Evolutionary conservation across 2,329 filamentous ascomycete species (phyloP), one percentile per base, ranked within the genome.

Genomic region (Sclerotinia borealis): DNA sequence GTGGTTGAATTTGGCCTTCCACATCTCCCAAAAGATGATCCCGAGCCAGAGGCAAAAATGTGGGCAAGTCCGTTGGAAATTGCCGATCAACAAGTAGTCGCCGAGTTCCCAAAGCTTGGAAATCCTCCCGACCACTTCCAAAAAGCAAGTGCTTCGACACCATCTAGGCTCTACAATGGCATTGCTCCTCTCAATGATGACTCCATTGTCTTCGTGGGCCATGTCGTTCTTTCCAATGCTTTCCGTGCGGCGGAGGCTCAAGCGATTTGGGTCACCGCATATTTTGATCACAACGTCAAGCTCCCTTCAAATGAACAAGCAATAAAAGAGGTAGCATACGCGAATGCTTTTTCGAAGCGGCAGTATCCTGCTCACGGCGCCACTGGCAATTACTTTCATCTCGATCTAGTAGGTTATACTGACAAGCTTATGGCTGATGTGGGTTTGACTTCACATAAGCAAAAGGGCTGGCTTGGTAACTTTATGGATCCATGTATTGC

Each of bases 1-100:
- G 56, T 50, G 36, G 65, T 60, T 39, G 61, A 68, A 39, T 66
- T 72, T 36, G 71, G 71, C 19, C 45, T 73, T 27, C 68, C 71
- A 43, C 69, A 70, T 55, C 64, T 64, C 27, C 60, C 56, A n/a
- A 22, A 43, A 34, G 58, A 67, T 9, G 70, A 70, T 43, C 45
- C 65, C 22, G 55, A 55, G 22, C 58, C 64, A 43, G 63, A 67
- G 51, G 59, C 65, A n/a, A 61, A 64, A 1, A 67, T 70, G 19
- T 73, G 71, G 69, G 52, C 66, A 27, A 64, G 61, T 15, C 68
- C 72, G 22, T 63, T 68, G 11, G 45, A 64, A 27, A 22, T 43
- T 17, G 64, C 64, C 1, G 55, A 58, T 47, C 39, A 13, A 22
- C 45, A 63, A 48, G 55, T 65, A 13, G 11, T 61, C 25, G 15